phyloP scores from a whole-genome alignment of 805 yeast species.

The Ogataea wickerhamii region DNA sequence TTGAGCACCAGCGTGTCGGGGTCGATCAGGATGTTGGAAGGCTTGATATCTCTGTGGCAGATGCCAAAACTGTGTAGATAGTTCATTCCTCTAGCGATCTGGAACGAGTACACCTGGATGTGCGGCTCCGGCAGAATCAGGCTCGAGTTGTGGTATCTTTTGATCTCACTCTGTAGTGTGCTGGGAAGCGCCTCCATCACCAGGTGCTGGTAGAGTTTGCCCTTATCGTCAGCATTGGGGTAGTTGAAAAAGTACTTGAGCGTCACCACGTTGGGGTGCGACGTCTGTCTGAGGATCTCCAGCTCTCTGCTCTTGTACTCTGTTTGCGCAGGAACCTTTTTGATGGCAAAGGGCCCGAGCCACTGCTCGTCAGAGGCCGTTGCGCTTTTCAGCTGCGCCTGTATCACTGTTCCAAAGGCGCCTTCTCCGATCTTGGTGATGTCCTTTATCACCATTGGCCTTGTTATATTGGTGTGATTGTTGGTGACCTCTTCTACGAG shows the following conservation, averaged over 20 bases:
- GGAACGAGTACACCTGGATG: slow-evolving; percentile 73
- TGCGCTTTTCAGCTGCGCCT: slow-evolving; percentile 49
- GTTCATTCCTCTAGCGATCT: slow-evolving; percentile 78
- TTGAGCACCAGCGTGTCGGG: slow-evolving; percentile 64
- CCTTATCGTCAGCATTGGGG: slow-evolving; percentile 52
- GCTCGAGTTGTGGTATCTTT: slow-evolving; percentile 58
- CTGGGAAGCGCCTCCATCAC: slow-evolving; percentile 89
- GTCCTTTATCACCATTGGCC: slow-evolving; percentile 67
- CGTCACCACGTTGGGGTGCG: slow-evolving; percentile 75
- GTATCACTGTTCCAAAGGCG: slow-evolving; percentile 82
- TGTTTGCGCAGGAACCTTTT: slow-evolving; percentile 82
- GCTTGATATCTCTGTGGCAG: slow-evolving; percentile 82
- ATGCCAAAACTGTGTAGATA: slow-evolving; percentile 77
- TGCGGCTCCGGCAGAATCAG: slow-evolving; percentile 66
- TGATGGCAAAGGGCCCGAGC: slow-evolving; percentile 82
- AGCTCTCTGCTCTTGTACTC: slow-evolving; percentile 81
- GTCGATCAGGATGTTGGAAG: slow-evolving; percentile 75
- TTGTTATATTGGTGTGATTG: slow-evolving; percentile 47
- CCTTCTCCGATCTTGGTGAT: slow-evolving; percentile 79
- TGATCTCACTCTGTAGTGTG: slow-evolving; percentile 71
- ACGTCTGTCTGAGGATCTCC: slow-evolving; percentile 68
- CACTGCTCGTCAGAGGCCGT: slow-evolving; percentile 35
- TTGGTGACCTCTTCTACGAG: slow-evolving; percentile 60
- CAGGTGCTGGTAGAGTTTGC: slow-evolving; percentile 68
- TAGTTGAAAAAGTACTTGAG: slow-evolving; percentile 70